Evolutionary conservation across 495 filamentous ascomycete genomes (phyloP).

Genomic region (Lophiostoma macrostomum): DNA sequence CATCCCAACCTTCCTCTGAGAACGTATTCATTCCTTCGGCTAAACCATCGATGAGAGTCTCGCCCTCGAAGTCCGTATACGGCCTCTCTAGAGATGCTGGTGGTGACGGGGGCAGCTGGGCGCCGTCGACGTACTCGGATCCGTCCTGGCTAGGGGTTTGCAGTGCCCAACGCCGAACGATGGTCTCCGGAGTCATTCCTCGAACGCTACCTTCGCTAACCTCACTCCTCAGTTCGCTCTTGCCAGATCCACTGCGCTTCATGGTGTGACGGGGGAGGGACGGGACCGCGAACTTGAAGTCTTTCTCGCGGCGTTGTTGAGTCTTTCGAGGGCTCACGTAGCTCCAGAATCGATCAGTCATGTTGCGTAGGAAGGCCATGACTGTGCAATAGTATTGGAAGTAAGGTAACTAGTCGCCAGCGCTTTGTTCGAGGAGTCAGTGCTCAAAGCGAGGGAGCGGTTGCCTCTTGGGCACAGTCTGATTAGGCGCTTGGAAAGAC

Average conservation of each 20-base stretch:
- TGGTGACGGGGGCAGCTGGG: slow-evolving; percentile 12
- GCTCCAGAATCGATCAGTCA: slow-evolving; percentile 35
- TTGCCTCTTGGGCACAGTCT: no score
- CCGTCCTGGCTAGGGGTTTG: slow-evolving; percentile 7
- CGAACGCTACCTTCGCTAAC: no score
- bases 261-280: neutral
- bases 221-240: no score
- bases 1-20: slow-evolving; percentile 18
- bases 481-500: no score
- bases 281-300: slow-evolving; percentile 19
- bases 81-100: slow-evolving; percentile 17
- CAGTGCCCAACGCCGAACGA: slow-evolving; percentile 27
- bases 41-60: slow-evolving; percentile 27
- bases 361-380: slow-evolving; percentile 28
- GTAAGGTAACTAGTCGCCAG: no score
- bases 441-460: no score
- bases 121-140: neutral
- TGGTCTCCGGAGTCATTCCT: slow-evolving; percentile 32
- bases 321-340: slow-evolving; percentile 37
- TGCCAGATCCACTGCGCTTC: neutral
- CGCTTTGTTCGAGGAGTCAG: no score
- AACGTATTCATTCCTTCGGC: neutral
- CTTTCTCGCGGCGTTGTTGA: slow-evolving; percentile 26
- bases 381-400: neutral
- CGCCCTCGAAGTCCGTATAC: slow-evolving; percentile 33